phyloP scores from a whole-genome alignment of 176 grass and related monocot genomes.

The Oryza coarctata region DNA sequence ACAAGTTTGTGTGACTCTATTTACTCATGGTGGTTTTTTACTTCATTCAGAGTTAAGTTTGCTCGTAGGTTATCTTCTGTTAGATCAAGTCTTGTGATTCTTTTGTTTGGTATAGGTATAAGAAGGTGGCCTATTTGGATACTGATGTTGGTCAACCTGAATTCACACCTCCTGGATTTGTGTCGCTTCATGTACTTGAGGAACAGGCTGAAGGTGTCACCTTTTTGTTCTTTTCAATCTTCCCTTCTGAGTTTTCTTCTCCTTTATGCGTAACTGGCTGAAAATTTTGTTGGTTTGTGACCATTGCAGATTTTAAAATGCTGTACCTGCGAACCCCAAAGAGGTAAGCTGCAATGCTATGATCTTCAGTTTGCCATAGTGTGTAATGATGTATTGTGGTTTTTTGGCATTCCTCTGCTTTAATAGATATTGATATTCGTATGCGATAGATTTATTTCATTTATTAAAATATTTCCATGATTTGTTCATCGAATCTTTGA shows the following conservation, averaged over 20 bases:
- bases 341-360: constrained; percentile 35
- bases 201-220: constrained; percentile 49
- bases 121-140: constrained; percentile 67
- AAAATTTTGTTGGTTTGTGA: constrained; percentile 6
- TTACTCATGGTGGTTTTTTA: background rate
- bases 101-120: constrained; percentile 48
- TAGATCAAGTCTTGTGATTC: background rate
- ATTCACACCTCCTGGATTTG: constrained; percentile 65
- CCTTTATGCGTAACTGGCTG: background rate
- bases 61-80: background rate
- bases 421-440: background rate
- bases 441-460: background rate
- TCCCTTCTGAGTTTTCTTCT: background rate
- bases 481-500: background rate
- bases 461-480: background rate
- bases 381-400: background rate
- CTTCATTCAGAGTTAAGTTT: background rate
- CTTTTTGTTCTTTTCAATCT: background rate
- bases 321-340: constrained; percentile 57
- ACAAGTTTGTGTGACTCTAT: background rate
- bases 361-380: background rate
- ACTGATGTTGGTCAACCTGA: constrained; percentile 85
- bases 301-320: constrained; percentile 62
- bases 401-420: background rate
- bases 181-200: constrained; percentile 73